These are phyloP conservation scores for Schoenoplectus triqueter DNA, from an alignment of 202 grass and related monocot species.

Conservation along the genomic window DNA sequence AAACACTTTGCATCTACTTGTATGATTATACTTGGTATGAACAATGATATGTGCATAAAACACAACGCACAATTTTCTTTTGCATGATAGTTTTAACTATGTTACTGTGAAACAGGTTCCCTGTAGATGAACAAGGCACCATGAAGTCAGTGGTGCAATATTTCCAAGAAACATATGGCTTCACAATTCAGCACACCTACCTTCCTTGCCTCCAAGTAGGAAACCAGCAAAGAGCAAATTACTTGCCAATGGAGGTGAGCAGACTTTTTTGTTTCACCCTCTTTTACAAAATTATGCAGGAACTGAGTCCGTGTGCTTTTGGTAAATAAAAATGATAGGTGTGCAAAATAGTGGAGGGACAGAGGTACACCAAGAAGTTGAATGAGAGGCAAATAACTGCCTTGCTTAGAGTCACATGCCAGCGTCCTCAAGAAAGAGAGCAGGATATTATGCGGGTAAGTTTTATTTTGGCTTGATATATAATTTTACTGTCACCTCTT, in stretches of 20 bases:
- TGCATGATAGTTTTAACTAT: not conserved
- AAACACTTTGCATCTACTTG: not conserved
- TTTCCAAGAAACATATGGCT: slow-evolving; percentile 95
- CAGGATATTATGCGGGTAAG: slow-evolving; percentile 75
- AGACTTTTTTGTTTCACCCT: slow-evolving; percentile 3
- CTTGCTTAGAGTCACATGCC: slow-evolving; percentile 84
- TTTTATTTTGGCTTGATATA: slow-evolving; percentile 12
- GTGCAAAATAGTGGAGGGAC: slow-evolving; percentile 90
- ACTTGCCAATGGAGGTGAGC: slow-evolving; percentile 91
- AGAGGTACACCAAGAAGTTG: slow-evolving; percentile 81
- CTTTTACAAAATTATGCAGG: not conserved
- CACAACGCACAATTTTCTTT: not conserved
- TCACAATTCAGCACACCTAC: slow-evolving; percentile 78
- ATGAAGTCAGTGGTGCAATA: slow-evolving; percentile 91
- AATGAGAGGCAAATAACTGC: slow-evolving; percentile 89
- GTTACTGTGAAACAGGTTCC: slow-evolving; percentile 56
- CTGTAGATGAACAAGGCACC: slow-evolving; percentile 72
- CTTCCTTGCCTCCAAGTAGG: slow-evolving; percentile 88
- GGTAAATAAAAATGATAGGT: slow-evolving; percentile 46
- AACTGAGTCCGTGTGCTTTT: slow-evolving; percentile 1
- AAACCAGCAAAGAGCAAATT: slow-evolving; percentile 80
- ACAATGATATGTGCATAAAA: not conserved
- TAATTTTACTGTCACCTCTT: not conserved
- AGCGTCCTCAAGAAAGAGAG: slow-evolving; percentile 70
- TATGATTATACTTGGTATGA: not conserved